Evolutionary conservation across 108 stramenopile species (phyloP), one percentile per base, ranked within the genome.

Genomic region (Nitzschia putrida): DNA sequence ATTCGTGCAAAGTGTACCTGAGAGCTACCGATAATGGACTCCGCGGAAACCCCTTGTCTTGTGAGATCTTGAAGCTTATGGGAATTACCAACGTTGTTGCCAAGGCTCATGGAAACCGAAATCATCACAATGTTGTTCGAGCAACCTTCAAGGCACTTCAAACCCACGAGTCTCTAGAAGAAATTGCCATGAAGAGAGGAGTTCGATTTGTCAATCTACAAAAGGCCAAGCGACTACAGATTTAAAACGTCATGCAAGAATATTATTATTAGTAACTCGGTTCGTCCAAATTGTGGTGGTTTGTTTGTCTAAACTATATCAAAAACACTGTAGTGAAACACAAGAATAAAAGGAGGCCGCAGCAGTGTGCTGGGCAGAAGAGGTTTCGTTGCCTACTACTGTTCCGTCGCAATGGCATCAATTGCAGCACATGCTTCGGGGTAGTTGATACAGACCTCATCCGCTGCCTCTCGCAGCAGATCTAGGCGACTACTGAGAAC

Each of bases 111-210:
- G 97, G 97, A 5, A 88, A 85, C 45, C 83, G 94, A 24, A 93
- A 90, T 69, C 82, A 83, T 34, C 93, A 84, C 68, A 92, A 88
- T 74, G 91, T 95, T 11, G 88, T 92, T 11, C 76, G 85, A 26
- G 95, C 97, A n/a, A 92, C 94, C 9, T 96, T 93, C 64, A 94
- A 97, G 69, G 97, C 97, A 0, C 57, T 97, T 52, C 80, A 84
- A 71, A 94, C 88, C 12, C 94, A 93, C 68, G 88, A 94, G 68
- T 89, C 88, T 18, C 55, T 95, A 45, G 97, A 96, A 54, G 92
- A 95, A 8, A 84, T 94, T 64, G 92, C 95, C 13, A 69, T 90
- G 78, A 95, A 91, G 72, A 80, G 94, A 50, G 97, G 97, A 9
- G 80, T 89, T 65, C 87, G 92, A 66, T 55, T 95, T 16, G 67